phyloP scores from a whole-genome alignment of 192 early-diverging fungal species.

The Paraglomus occultum region DNA sequence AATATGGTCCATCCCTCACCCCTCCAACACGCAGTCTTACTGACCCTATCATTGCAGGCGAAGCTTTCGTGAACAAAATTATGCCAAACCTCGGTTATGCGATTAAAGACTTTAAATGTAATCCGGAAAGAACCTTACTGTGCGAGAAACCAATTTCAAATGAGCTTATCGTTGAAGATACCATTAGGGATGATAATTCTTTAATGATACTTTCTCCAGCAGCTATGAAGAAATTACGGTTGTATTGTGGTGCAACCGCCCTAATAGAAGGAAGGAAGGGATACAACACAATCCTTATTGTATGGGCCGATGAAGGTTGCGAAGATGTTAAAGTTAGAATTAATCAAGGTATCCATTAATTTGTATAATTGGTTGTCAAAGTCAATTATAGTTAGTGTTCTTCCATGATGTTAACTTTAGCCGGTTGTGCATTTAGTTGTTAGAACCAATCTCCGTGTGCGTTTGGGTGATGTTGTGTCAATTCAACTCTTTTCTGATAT shows the following conservation, averaged over 20 bases:
- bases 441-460: constrained; percentile 77
- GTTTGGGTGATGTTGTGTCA: constrained; percentile 81
- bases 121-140: too few relatives aligned
- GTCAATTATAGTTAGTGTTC: background rate
- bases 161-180: too few relatives aligned
- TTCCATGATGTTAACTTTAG: background rate
- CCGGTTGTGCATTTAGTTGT: constrained; percentile 47
- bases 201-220: constrained; percentile 71
- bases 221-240: constrained; percentile 71
- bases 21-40: too few relatives aligned
- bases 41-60: too few relatives aligned
- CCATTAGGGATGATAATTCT: constrained; percentile 70
- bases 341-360: constrained; percentile 51
- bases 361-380: background rate
- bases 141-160: too few relatives aligned
- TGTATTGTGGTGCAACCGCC: constrained; percentile 83
- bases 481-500: constrained; percentile 82
- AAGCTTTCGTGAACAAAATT: too few relatives aligned
- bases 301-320: constrained; percentile 73
- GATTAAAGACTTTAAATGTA: too few relatives aligned
- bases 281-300: constrained; percentile 79
- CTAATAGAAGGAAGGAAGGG: constrained; percentile 87
- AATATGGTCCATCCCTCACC: too few relatives aligned
- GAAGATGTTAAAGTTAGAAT: constrained; percentile 79
- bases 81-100: too few relatives aligned